Percentiles rank a stretch among this genome's conserved stretches.
These are phyloP conservation scores for Litsea cubeba DNA, from an alignment of 164 flowering plant genomes.

Conservation along the genomic window DNA sequence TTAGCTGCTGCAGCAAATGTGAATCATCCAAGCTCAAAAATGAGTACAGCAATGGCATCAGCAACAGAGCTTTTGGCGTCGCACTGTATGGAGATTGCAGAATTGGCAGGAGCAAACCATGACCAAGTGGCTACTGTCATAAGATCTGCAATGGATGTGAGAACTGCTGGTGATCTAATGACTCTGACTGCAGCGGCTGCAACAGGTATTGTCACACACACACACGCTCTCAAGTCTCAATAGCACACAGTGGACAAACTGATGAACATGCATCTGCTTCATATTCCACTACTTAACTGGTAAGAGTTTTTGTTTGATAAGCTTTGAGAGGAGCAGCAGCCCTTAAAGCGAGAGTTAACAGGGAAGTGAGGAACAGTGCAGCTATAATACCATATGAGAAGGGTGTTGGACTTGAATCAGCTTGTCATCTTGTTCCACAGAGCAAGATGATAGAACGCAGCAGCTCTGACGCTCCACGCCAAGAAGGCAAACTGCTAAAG, in stretches of 20 bases:
- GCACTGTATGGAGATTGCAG: conserved; percentile 76
- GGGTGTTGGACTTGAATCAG: conserved; percentile 21
- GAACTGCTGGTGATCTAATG: conserved; percentile 67
- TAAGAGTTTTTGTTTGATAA: conserved; percentile 11
- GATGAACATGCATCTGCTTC: no score
- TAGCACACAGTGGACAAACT: no score
- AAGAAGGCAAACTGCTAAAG: conserved; percentile 58
- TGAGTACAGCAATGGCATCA: conserved; percentile 65
- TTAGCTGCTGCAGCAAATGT: conserved; percentile 50
- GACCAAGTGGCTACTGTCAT: conserved; percentile 59
- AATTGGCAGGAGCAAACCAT: conserved; percentile 65
- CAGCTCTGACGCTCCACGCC: conserved; percentile 33
- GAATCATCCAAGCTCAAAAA: conserved; percentile 37
- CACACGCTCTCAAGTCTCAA: no score
- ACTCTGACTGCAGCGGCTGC: conserved; percentile 98
- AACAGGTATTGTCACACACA: conserved; percentile 50
- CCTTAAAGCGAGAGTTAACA: conserved; percentile 56
- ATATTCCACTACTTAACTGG: background rate
- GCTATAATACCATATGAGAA: conserved; percentile 68
- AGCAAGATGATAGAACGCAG: conserved; percentile 20
- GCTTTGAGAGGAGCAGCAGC: conserved; percentile 87
- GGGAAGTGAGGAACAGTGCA: conserved; percentile 66
- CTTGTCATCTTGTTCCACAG: conserved; percentile 17
- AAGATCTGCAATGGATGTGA: conserved; percentile 69
- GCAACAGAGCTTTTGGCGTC: conserved; percentile 85